Evolutionary conservation across 331 rosid species (phyloP).

Genomic region (Malus hybrid): DNA sequence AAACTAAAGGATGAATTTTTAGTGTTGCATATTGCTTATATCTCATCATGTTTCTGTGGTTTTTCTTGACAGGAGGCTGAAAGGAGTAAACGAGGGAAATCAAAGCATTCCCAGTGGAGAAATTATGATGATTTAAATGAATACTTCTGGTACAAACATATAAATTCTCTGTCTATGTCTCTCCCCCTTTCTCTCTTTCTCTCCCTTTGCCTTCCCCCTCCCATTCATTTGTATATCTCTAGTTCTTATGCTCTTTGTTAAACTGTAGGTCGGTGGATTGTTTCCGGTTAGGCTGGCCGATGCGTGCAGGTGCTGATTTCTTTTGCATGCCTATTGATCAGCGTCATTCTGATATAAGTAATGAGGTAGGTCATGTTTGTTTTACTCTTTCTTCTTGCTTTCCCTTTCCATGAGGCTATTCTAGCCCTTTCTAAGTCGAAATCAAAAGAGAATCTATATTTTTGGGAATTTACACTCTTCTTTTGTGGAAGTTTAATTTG

Average conservation of each 20-base stretch:
- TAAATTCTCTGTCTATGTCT: not conserved
- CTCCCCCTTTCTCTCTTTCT: not conserved
- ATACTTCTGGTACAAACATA: constrained; percentile 67
- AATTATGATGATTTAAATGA: constrained; percentile 95
- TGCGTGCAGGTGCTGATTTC: constrained; percentile 96
- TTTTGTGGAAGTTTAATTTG: not conserved
- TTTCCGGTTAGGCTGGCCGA: constrained; percentile 97
- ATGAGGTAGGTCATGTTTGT: constrained; percentile 41
- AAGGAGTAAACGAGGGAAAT: constrained; percentile 71
- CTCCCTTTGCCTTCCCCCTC: not conserved
- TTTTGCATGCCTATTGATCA: constrained; percentile 37
- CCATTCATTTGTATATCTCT: not conserved
- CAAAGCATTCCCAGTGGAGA: constrained; percentile 98
- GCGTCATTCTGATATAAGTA: constrained; percentile 28
- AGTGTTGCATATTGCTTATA: not conserved
- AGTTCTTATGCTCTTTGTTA: constrained; percentile 15
- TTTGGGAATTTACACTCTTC: not conserved
- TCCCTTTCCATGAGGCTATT: not conserved
- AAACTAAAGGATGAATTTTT: not conserved
- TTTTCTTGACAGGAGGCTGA: constrained; percentile 67
- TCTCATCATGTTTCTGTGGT: not conserved
- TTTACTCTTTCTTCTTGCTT: not conserved
- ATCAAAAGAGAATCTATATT: not conserved
- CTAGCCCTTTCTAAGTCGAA: not conserved
- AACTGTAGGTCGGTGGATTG: constrained; percentile 91